Evolutionary conservation across 2,329 filamentous ascomycete genomes (phyloP).

Genomic region (Penicillium nordicum): DNA sequence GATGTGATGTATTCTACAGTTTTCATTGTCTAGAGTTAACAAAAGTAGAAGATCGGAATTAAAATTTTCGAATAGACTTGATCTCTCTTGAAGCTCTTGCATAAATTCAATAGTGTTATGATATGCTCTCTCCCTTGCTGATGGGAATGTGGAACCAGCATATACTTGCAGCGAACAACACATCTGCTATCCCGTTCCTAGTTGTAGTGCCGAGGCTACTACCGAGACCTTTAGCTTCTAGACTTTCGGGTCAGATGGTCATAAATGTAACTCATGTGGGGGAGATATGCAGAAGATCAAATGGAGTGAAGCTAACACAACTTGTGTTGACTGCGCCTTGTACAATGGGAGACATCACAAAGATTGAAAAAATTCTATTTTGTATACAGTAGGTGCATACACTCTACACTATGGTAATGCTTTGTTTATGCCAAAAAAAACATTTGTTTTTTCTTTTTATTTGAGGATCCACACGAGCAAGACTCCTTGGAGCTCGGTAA

Average conservation of each 20-base stretch:
- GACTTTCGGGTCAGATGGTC: background rate
- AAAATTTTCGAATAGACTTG: background rate
- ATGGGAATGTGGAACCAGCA: slow-evolving; percentile 7
- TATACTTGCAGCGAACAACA: slow-evolving; percentile 1
- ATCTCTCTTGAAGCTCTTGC: background rate
- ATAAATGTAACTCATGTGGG: background rate
- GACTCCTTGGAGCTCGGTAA: background rate
- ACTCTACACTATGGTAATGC: background rate
- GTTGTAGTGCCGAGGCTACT: background rate
- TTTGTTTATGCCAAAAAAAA: background rate
- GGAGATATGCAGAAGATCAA: slow-evolving; percentile 3
- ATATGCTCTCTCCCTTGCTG: slow-evolving; percentile 6
- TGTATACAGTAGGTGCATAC: background rate
- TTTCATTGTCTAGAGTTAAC: background rate
- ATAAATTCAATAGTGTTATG: slow-evolving; percentile 1
- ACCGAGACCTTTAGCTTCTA: background rate
- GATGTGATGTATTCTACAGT: background rate
- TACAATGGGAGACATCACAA: background rate
- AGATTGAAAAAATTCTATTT: background rate
- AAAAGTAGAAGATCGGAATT: background rate
- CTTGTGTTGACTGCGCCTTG: background rate
- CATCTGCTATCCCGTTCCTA: slow-evolving; percentile 1
- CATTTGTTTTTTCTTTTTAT: slow-evolving; percentile 5
- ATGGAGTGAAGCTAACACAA: background rate
- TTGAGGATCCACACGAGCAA: slow-evolving; percentile 13